A percentile compares a stretch with the other conserved stretches of the same genome.
Evolutionary conservation across 768 basidiomycete genomes (phyloP).

Genomic region (Tylopilus balloui): DNA sequence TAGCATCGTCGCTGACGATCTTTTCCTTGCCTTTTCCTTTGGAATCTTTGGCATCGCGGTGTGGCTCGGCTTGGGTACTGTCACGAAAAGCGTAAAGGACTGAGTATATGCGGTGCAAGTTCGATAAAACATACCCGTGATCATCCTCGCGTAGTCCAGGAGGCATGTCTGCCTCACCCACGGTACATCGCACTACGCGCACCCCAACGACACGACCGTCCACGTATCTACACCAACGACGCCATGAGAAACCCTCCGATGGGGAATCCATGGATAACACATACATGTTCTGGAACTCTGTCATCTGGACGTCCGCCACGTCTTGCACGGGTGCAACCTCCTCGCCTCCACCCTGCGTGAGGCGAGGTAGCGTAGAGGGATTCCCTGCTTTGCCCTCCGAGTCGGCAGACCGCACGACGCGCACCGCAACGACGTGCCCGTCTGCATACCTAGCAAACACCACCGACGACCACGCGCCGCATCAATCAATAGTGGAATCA

Average conservation of each 20-base stretch:
- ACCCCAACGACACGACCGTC: background rate
- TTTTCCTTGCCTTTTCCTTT: constrained; percentile 1
- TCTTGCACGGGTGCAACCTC: too few relatives aligned
- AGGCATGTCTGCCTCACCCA: background rate
- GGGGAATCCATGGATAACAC: background rate
- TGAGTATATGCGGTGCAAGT: background rate
- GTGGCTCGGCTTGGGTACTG: background rate
- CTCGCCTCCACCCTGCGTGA: too few relatives aligned
- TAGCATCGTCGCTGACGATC: background rate
- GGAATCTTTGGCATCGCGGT: background rate
- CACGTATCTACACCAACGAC: background rate
- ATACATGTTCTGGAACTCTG: background rate
- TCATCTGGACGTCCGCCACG: background rate
- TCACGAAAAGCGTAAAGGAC: background rate
- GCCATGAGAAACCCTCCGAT: background rate
- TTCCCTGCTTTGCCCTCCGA: too few relatives aligned
- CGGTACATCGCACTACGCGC: background rate
- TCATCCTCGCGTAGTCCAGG: background rate
- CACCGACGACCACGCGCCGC: too few relatives aligned
- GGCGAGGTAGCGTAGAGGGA: too few relatives aligned
- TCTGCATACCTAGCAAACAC: too few relatives aligned
- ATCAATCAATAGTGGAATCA: too few relatives aligned
- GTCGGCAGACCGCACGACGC: background rate
- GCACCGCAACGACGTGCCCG: too few relatives aligned
- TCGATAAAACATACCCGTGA: background rate